A percentile compares a stretch with the other conserved stretches of the same genome.
Conservation (phyloP, 2,329 filamentous ascomycete species). For the Trichoderma simmonsii region DNA sequence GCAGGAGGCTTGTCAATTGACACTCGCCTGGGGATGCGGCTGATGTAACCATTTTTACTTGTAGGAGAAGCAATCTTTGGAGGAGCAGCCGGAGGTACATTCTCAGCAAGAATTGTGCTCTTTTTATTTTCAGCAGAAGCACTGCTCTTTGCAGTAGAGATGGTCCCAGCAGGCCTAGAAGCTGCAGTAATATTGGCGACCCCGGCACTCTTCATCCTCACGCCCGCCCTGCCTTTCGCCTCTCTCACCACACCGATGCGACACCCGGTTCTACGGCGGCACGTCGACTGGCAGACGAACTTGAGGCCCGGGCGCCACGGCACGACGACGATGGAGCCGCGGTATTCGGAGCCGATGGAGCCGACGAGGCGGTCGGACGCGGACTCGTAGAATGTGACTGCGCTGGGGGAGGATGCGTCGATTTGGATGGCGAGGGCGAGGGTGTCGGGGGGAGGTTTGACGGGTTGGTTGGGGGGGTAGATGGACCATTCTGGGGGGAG, state of each 20-base stretch:
- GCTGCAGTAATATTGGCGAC: neutral
- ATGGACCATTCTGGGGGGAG: conserved; percentile 11
- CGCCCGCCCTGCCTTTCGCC: neutral
- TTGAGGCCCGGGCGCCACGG: conserved; percentile 8
- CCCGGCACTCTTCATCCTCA: neutral
- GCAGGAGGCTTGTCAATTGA: neutral
- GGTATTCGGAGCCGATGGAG: conserved; percentile 12
- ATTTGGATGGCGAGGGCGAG: conserved; percentile 14
- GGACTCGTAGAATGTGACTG: neutral
- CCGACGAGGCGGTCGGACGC: conserved; percentile 2
- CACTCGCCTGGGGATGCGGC: neutral
- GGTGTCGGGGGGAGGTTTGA: neutral
- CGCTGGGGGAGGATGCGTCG: neutral
- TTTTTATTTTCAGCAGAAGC: neutral
- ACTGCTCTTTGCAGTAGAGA: neutral
- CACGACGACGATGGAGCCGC: conserved; percentile 12
- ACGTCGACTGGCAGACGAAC: neutral
- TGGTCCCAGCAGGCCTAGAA: neutral
- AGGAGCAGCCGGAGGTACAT: neutral
- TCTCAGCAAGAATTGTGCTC: neutral
- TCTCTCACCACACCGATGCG: neutral
- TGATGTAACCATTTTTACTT: neutral
- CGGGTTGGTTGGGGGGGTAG: conserved; percentile 6
- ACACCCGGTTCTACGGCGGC: neutral
- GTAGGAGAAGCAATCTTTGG: neutral